Evolutionary conservation across 768 basidiomycete genomes (phyloP), one percentile per base, ranked within the genome.

Genomic region (Lentinula aciculospora): DNA sequence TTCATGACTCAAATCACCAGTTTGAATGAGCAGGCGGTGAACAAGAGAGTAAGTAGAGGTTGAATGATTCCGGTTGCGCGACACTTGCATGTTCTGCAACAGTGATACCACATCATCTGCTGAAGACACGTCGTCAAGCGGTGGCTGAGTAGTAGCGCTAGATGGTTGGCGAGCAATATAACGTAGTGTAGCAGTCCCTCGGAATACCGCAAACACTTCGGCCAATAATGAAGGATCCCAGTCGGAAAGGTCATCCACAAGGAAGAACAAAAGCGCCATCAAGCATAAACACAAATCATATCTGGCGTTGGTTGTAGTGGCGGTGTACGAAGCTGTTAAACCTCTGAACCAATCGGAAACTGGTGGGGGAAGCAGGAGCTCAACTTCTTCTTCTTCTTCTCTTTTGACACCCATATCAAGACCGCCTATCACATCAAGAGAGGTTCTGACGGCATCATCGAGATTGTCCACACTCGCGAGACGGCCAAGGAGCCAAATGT

Each of bases 201-300:
- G 80, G 63, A 88, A 91, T 27, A 92, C 83, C 7, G 88, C 87
- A 68, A 92, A 86, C 23, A 90, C 80, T 66, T 92, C 88, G 8
- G 82, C 84, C 47, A 89, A 69, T 27, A 89, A 65, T 21, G 83
- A 88, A 32, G 49, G 23, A 50, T 56, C 54, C 59, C 53, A 56
- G 13, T 51, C 48, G 7, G 73, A 71, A n/a, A 87, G 70, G 37
- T 84, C 81, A 25, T 85, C 82, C 6, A 82, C 77, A 51, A 89
- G 74, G 74, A 90, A 89, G 67, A 90, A 85, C 17, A 92, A 75
- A 27, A 92, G 69, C 23, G 79, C 77, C 51, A 89, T 71, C 45
- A 93, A 71, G 10, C 83, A 78, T 21, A 89, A 74, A 59, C 82
- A 82, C 31, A 92, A 75, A 55, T 91, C 88, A 67, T 92, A 91